Evolutionary conservation across 192 early-diverging fungal genomes (phyloP).

Genomic region (Phycomyces blakesleeanus): DNA sequence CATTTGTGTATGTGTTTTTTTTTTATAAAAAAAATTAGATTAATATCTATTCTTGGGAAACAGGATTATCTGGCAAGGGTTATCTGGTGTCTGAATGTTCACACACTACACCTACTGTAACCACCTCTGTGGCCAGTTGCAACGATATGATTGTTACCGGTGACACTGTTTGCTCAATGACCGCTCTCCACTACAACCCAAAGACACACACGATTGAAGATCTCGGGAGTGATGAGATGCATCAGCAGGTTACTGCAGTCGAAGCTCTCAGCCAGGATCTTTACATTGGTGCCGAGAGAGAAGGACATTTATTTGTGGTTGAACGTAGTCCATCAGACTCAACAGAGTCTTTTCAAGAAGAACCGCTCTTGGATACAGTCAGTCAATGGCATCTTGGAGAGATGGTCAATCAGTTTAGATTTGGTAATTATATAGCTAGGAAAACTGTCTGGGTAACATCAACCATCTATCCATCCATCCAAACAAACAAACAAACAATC

Average conservation of each 20-base stretch:
- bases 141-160: conserved; percentile 75
- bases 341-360: conserved; percentile 44
- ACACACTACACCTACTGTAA: conserved; percentile 54
- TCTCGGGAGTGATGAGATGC: conserved; percentile 57
- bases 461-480: background rate
- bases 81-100: conserved; percentile 14
- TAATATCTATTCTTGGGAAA: conserved; percentile 21
- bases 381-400: conserved; percentile 83
- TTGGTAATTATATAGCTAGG: conserved; percentile 50
- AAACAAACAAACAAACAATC: too few relatives aligned
- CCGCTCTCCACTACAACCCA: conserved; percentile 54
- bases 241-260: conserved; percentile 60
- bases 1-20: conserved; percentile 7
- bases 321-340: conserved; percentile 43
- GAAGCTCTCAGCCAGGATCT: conserved; percentile 54
- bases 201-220: conserved; percentile 45
- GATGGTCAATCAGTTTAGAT: conserved; percentile 70
- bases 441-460: background rate
- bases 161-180: conserved; percentile 78
- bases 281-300: conserved; percentile 57
- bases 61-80: conserved; percentile 1
- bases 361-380: conserved; percentile 50
- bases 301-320: conserved; percentile 60
- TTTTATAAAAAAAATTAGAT: too few relatives aligned
- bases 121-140: conserved; percentile 51